A percentile compares a stretch with the other conserved stretches of the same genome.
Evolutionary conservation across 495 filamentous ascomycete species (phyloP).

Genomic region (Pseudevernia furfuracea): DNA sequence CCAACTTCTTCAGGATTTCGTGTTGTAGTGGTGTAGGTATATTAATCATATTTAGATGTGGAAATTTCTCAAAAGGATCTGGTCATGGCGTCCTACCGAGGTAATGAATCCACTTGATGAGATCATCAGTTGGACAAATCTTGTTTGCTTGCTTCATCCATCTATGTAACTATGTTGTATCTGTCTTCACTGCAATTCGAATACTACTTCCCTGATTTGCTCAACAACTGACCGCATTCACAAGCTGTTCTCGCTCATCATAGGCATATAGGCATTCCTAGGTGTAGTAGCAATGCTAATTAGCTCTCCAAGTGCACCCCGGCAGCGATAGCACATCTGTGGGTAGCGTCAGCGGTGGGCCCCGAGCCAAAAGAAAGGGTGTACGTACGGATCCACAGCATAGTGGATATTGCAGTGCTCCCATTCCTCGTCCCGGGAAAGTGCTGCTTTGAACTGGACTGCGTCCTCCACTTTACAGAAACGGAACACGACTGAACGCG

Average conservation of each 20-base stretch:
- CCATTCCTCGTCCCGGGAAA: slow-evolving; percentile 36
- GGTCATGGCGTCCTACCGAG: too few species aligned
- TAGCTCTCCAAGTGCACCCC: slow-evolving; percentile 31
- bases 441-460: slow-evolving; percentile 32
- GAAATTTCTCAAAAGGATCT: too few species aligned
- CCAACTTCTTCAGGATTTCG: too few species aligned
- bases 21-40: too few species aligned
- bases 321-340: slow-evolving; percentile 34
- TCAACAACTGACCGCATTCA: not conserved
- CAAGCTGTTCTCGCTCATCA: not conserved
- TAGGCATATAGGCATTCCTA: not conserved
- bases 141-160: not conserved
- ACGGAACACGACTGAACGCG: slow-evolving; percentile 35
- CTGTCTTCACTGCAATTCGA: too few species aligned
- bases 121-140: not conserved
- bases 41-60: too few species aligned
- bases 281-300: not conserved
- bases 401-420: slow-evolving; percentile 38
- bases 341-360: not conserved
- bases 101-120: too few species aligned
- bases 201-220: not conserved
- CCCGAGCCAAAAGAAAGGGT: not conserved
- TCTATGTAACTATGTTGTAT: not conserved
- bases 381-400: slow-evolving; percentile 39
- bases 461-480: slow-evolving; percentile 39